Evolutionary conservation across 164 flowering plant genomes (phyloP), one percentile per base, ranked within the genome.

Genomic region (Nymphaea thermarum): DNA sequence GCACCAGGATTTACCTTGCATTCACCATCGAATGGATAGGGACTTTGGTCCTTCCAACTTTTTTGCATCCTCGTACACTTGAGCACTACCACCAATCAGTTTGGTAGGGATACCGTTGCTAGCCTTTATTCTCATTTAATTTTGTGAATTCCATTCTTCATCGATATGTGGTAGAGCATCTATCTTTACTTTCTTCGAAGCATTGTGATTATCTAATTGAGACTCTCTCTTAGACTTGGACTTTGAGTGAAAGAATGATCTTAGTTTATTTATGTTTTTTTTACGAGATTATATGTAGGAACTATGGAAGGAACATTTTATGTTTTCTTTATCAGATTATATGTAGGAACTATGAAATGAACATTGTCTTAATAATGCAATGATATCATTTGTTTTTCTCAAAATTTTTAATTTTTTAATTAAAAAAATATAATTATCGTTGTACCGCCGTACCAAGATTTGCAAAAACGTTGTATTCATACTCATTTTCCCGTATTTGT

Each of bases 181-280:
- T 43, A 67, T 74, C 86, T 81, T 88, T 6, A 68, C 63, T 78
- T 89, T 91, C 86, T 94, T 91, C 64, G 84, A 76, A 60, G 73
- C 70, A 74, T 67, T 80, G 68, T 60, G 70, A 74, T 43, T 66
- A 69, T 82, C 85, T 70, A 72, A 80, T 67, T 80, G 80, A 64
- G 67, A 25, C 36, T 65, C 82, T 73, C 84, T 78, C 81, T 79
- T 81, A 72, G 70, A 72, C 66, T 80, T 84, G 47, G 66, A 59
- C 75, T 81, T 87, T 61, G 69, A 69, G 67, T 68, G 76, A 70
- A 74, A 83, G 15, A 63, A 55, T 55, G 63, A 63, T 25, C 63
- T 63, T 53, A 8, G 8, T 43, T 45, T 47, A 69, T 77, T n/a
- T n/a, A n/a, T n/a, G n/a, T n/a, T n/a, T n/a, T n/a, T n/a, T n/a